phyloP scores from a whole-genome alignment of 2,329 filamentous ascomycete genomes.

The Hypoxylon sp. region DNA sequence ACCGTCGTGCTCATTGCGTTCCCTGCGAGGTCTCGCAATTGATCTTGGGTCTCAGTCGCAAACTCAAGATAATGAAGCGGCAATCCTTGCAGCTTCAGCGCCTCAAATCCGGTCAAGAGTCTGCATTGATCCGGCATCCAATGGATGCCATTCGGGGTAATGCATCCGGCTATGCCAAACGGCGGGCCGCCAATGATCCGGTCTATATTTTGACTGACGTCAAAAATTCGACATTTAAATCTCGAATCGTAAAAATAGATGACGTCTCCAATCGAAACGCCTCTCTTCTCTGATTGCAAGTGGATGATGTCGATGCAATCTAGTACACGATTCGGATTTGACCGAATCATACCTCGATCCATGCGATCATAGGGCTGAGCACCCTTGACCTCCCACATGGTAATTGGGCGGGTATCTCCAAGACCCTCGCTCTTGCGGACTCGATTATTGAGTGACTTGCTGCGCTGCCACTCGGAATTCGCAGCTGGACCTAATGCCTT shows the following conservation, averaged over 20 bases:
- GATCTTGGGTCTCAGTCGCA: slow-evolving; percentile 70
- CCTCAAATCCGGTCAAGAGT: slow-evolving; percentile 72
- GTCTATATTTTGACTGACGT: slow-evolving; percentile 81
- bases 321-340: slow-evolving; percentile 69
- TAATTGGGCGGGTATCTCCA: slow-evolving; percentile 69
- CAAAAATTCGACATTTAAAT: slow-evolving; percentile 64
- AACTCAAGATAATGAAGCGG: slow-evolving; percentile 73
- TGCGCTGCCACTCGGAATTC: slow-evolving; percentile 66
- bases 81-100: slow-evolving; percentile 76
- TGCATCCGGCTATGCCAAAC: slow-evolving; percentile 73
- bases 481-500: slow-evolving; percentile 49
- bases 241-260: slow-evolving; percentile 61
- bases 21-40: slow-evolving; percentile 78
- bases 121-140: slow-evolving; percentile 72
- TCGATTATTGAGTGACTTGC: slow-evolving; percentile 70
- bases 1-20: slow-evolving; percentile 86
- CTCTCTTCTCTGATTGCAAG: slow-evolving; percentile 62
- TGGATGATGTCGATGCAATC: slow-evolving; percentile 76
- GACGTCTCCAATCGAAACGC: slow-evolving; percentile 20
- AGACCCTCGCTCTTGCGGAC: slow-evolving; percentile 65
- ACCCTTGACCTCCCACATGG: slow-evolving; percentile 68
- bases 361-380: slow-evolving; percentile 50
- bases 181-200: slow-evolving; percentile 62
- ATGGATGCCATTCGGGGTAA: slow-evolving; percentile 75
- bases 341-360: slow-evolving; percentile 54